A percentile compares a stretch with the other conserved stretches of the same genome.
These are phyloP conservation scores for Zygoascus biomembranicola DNA, from an alignment of 805 yeast species.

Conservation along the genomic window DNA sequence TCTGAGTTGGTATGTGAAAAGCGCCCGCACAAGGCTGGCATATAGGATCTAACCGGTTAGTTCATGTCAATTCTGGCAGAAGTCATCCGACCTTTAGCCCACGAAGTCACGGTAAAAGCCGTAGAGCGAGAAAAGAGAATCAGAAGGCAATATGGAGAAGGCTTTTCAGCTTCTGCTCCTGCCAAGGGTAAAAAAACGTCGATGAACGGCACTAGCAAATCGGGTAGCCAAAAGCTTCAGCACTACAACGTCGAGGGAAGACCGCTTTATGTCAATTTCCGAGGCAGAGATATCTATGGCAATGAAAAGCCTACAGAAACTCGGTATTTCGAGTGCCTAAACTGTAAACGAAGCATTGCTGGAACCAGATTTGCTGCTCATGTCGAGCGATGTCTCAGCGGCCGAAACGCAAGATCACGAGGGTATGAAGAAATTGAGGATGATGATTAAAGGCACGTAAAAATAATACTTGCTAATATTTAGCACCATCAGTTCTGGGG, in stretches of 20 bases:
- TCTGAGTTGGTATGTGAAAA: not conserved
- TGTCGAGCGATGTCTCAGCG: conserved; percentile 79
- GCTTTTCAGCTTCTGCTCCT: conserved; percentile 6
- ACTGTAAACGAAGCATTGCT: conserved; percentile 80
- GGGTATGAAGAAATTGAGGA: conserved; percentile 2
- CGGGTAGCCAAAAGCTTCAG: conserved; percentile 13
- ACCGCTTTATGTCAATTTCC: conserved; percentile 13
- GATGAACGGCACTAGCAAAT: conserved; percentile 4
- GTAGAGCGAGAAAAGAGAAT: conserved; percentile 26
- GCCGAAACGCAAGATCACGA: conserved; percentile 34
- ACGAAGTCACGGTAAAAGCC: conserved; percentile 28
- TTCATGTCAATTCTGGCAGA: conserved; percentile 21
- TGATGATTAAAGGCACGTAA: not conserved
- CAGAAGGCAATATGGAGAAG: conserved; percentile 28
- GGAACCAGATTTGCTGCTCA: conserved; percentile 92
- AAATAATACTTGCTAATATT: not conserved
- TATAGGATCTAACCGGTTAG: conserved; percentile 3
- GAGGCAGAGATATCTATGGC: conserved; percentile 36
- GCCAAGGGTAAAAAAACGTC: not conserved
- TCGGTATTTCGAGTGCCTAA: conserved; percentile 65
- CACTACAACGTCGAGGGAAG: conserved; percentile 20
- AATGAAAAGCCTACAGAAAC: conserved; percentile 39
- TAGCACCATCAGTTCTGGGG: not conserved
- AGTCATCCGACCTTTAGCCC: conserved; percentile 20
- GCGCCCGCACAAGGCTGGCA: not conserved